A percentile compares a stretch with the other conserved stretches of the same genome.
These are phyloP conservation scores for Marchantia paleacea DNA, from an alignment of 225 moss, liverwort and hornwort species.

Conservation along the genomic window DNA sequence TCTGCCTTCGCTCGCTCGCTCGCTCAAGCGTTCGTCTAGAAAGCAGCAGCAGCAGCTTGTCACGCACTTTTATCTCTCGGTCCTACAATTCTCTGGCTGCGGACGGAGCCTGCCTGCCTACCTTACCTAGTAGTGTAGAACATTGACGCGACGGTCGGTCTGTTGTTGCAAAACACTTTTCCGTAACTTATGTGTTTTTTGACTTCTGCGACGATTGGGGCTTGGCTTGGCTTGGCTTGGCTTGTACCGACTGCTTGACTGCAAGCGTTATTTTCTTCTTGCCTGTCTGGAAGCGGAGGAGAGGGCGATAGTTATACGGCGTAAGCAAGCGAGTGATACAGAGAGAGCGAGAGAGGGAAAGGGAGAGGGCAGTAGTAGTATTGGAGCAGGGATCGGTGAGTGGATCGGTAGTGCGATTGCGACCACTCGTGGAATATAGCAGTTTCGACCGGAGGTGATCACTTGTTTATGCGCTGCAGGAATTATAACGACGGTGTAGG, in stretches of 20 bases:
- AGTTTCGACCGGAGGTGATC: not conserved
- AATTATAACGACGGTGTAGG: slow-evolving; percentile 18
- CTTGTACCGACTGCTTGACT: slow-evolving; percentile 9
- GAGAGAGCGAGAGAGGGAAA: not conserved
- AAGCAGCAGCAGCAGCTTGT: slow-evolving; percentile 1
- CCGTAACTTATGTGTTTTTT: slow-evolving; percentile 18
- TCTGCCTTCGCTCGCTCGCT: not conserved
- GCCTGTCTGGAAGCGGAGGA: slow-evolving; percentile 2
- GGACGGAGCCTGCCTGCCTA: not conserved
- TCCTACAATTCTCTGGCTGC: slow-evolving; percentile 6
- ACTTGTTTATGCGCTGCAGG: slow-evolving; percentile 6
- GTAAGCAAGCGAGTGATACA: not conserved
- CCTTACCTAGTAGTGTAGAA: not conserved
- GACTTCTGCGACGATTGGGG: slow-evolving; percentile 18
- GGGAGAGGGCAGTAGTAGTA: not conserved
- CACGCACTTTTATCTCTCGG: not conserved
- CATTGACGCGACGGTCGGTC: not conserved
- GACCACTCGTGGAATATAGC: not conserved
- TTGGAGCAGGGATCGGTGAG: slow-evolving; percentile 8
- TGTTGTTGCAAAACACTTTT: not conserved
- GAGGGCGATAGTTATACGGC: not conserved
- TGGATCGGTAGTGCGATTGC: slow-evolving; percentile 18
- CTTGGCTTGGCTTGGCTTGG: not conserved
- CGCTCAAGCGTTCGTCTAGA: not conserved
- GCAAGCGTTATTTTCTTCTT: slow-evolving; percentile 11